Evolutionary conservation across 495 filamentous ascomycete species (phyloP), one percentile per base, ranked within the genome.

Genomic region (Neurospora sp.): DNA sequence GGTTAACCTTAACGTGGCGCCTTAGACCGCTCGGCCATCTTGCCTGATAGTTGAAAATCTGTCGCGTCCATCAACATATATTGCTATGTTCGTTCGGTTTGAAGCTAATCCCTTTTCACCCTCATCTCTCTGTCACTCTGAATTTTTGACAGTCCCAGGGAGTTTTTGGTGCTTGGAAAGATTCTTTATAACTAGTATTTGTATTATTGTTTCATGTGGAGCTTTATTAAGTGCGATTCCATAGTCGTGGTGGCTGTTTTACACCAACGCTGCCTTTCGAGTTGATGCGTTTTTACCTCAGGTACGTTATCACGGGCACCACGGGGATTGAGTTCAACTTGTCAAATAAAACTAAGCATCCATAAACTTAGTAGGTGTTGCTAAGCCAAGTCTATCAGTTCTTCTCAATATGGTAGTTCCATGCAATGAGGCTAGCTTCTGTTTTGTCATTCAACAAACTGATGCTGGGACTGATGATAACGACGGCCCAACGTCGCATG

Each of bases 21-120:
- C 74, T 75, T 75, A 75, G 75, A 75, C 74, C 74, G 75, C 74
- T 77, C 74, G 75, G 74, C 74, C 74, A 75, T 77, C 74, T 77
- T 72, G 72, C 75, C 75, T 69, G 14, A 3, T 22, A 71, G 1
- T 72, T 71, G 73, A 7, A 9, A 9, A 0, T 20, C 0, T 20
- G 9, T 1, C 8, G 7, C 6, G 1, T 9, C 1, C 3, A 45
- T 9, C 0, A 45, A 0, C 8, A 8, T 45, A n/a, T 45, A 45
- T 0, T 9, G 18, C 9, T 8, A 4, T n/a, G 18, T n/a, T 44
- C 0, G 0, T 9, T 4, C 0, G 3, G 8, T 44, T 8, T 18
- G 0, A 2, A 44, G 2, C 3, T 18, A 44, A 7, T 7, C 41
- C 9, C 18, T 20, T 20, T 45, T 9, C 8, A 45, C 42, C 42